Evolutionary conservation across 345 rosid genomes (phyloP).

Genomic region (Hibiscus tridactylites): DNA sequence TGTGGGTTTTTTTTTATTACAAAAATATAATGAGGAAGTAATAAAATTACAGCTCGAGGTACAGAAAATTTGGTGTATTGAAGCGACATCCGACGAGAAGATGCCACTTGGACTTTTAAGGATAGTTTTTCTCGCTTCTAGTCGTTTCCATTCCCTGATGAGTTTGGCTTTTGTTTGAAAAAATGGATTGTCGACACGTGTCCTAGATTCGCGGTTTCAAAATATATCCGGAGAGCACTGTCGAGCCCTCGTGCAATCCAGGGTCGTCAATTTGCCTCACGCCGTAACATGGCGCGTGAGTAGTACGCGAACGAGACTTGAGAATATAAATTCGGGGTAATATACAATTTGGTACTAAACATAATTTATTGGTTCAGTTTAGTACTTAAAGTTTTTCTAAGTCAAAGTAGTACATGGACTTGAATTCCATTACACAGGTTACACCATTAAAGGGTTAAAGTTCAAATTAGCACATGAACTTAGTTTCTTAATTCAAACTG

Average conservation of each 20-base stretch:
- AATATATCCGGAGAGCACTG: background rate
- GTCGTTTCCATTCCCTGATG: background rate
- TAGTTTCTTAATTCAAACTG: too few species aligned
- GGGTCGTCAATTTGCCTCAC: background rate
- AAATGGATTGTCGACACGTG: background rate
- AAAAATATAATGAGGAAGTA: background rate
- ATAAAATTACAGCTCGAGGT: slow-evolving; percentile 5
- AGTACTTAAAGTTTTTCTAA: too few species aligned
- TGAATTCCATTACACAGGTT: too few species aligned
- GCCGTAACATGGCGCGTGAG: background rate
- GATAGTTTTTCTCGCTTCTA: background rate
- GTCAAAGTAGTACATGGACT: too few species aligned
- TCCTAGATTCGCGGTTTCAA: background rate
- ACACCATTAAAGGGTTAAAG: too few species aligned
- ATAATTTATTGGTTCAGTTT: too few species aligned
- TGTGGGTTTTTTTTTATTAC: background rate
- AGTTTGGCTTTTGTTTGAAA: background rate
- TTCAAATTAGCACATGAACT: too few species aligned
- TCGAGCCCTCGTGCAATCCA: background rate
- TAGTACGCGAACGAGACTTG: background rate
- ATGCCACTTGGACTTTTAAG: background rate
- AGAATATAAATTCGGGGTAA: background rate
- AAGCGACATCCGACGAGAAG: background rate
- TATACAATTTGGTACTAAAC: too few species aligned
- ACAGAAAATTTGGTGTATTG: background rate